Percentiles rank a stretch among this genome's conserved stretches.
These are phyloP conservation scores for Jaminaea rosea DNA, from an alignment of 1,284 basidiomycete species.

Conservation along the genomic window DNA sequence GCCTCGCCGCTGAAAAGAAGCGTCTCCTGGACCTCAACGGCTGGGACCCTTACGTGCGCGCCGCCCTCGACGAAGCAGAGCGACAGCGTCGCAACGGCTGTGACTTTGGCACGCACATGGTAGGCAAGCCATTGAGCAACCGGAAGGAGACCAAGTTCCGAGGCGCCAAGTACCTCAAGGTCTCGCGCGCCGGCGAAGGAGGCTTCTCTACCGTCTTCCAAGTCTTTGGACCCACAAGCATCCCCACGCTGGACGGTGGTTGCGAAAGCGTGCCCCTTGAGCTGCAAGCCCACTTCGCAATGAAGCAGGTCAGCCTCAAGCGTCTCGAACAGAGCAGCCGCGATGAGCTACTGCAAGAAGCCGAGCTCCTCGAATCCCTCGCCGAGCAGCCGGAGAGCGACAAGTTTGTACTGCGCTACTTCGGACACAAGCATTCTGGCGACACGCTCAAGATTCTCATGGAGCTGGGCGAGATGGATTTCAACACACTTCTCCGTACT, in stretches of 20 bases:
- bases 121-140: not conserved
- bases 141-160: slow-evolving; percentile 17
- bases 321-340: slow-evolving; percentile 40
- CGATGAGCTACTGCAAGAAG: slow-evolving; percentile 42
- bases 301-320: slow-evolving; percentile 44
- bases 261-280: slow-evolving; percentile 27
- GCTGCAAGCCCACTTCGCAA: slow-evolving; percentile 41
- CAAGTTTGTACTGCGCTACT: slow-evolving; percentile 40
- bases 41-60: not conserved
- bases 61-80: not conserved
- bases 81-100: not conserved
- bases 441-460: slow-evolving; percentile 42
- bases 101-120: not conserved
- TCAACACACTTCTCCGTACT: slow-evolving; percentile 27
- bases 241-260: slow-evolving; percentile 15
- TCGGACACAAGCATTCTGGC: slow-evolving; percentile 36
- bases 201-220: slow-evolving; percentile 45
- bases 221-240: slow-evolving; percentile 30
- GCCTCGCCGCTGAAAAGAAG: not conserved
- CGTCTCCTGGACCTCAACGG: not conserved
- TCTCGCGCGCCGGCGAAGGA: slow-evolving; percentile 34
- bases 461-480: slow-evolving; percentile 44
- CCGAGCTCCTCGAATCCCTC: slow-evolving; percentile 35
- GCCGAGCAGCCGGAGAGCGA: slow-evolving; percentile 32
- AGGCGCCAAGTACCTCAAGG: slow-evolving; percentile 35